A percentile compares a stretch with the other conserved stretches of the same genome.
Conservation (phyloP, 805 yeast genomes). For the Zygosaccharomyces bisporus region DNA sequence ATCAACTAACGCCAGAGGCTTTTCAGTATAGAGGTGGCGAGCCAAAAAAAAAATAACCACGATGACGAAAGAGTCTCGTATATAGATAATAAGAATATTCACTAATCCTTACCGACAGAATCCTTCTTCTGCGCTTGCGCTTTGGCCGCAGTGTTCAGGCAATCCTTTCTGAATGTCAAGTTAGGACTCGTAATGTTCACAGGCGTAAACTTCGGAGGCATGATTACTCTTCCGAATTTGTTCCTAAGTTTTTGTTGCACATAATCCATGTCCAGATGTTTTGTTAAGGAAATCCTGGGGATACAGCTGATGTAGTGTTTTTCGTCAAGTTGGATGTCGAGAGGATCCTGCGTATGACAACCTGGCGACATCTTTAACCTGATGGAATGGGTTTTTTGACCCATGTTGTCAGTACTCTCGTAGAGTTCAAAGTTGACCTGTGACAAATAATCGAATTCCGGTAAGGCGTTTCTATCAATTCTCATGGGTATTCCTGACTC, state of each 20-base stretch:
- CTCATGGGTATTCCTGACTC: slow-evolving; percentile 94
- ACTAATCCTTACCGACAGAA: not conserved
- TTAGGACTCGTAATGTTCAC: slow-evolving; percentile 77
- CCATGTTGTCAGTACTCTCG: slow-evolving; percentile 68
- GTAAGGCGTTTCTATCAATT: slow-evolving; percentile 89
- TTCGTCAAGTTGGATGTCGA: slow-evolving; percentile 93
- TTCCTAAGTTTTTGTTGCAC: slow-evolving; percentile 76
- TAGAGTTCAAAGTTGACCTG: slow-evolving; percentile 92
- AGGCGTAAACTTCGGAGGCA: slow-evolving; percentile 90
- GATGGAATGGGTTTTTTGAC: slow-evolving; percentile 80
- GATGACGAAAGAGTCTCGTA: too few species aligned
- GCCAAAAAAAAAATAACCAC: too few species aligned
- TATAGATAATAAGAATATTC: not conserved
- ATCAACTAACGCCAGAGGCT: too few species aligned
- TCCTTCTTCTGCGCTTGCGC: slow-evolving; percentile 15
- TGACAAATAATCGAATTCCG: slow-evolving; percentile 92
- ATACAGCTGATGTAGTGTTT: slow-evolving; percentile 96
- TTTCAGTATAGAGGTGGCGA: too few species aligned
- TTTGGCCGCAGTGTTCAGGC: slow-evolving; percentile 19
- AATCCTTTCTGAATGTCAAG: slow-evolving; percentile 27
- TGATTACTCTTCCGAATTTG: slow-evolving; percentile 77
- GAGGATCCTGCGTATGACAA: slow-evolving; percentile 95
- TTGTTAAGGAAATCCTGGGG: slow-evolving; percentile 82
- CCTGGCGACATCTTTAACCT: slow-evolving; percentile 95
- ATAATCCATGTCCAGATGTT: slow-evolving; percentile 89